Evolutionary conservation across 139 green algal genomes (phyloP).

Genomic region (Chlorella sp.): DNA sequence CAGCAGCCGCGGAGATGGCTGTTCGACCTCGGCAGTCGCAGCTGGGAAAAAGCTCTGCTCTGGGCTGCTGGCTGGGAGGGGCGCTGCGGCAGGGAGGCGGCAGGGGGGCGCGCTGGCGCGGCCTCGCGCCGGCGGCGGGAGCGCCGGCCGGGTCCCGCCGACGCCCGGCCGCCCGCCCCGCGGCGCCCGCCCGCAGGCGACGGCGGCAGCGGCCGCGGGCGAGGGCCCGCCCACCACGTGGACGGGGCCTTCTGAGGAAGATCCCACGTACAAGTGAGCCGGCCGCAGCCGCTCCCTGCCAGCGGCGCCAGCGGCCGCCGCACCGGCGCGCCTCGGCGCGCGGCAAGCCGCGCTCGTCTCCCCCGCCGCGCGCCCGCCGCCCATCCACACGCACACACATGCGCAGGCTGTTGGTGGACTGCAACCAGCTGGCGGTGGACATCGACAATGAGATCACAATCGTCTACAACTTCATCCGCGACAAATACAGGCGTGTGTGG

Average conservation of each 20-base stretch:
- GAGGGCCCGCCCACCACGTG: slow-evolving; percentile 20
- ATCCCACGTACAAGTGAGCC: slow-evolving; percentile 78
- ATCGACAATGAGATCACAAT: slow-evolving; percentile 94
- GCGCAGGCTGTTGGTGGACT: slow-evolving; percentile 89
- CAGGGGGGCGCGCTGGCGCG: no score
- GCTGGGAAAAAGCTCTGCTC: no score
- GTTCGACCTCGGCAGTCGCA: no score
- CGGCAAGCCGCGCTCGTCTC: background rate
- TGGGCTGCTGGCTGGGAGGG: no score
- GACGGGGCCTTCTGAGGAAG: slow-evolving; percentile 59
- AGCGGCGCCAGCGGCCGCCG: no score
- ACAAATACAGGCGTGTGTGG: slow-evolving; percentile 41
- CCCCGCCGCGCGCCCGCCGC: background rate
- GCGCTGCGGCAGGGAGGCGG: no score
- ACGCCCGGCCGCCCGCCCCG: no score
- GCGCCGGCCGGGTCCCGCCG: no score
- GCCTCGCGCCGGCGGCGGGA: no score
- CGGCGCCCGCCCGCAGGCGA: no score
- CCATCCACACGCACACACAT: background rate
- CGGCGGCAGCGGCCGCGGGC: slow-evolving; percentile 1
- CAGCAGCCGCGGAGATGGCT: no score
- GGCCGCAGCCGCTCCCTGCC: background rate
- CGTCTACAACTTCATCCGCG: slow-evolving; percentile 85
- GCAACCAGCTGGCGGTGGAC: slow-evolving; percentile 94
- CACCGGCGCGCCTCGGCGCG: no score